phyloP scores from a whole-genome alignment of 805 yeast genomes.

The Candida insectorum region DNA sequence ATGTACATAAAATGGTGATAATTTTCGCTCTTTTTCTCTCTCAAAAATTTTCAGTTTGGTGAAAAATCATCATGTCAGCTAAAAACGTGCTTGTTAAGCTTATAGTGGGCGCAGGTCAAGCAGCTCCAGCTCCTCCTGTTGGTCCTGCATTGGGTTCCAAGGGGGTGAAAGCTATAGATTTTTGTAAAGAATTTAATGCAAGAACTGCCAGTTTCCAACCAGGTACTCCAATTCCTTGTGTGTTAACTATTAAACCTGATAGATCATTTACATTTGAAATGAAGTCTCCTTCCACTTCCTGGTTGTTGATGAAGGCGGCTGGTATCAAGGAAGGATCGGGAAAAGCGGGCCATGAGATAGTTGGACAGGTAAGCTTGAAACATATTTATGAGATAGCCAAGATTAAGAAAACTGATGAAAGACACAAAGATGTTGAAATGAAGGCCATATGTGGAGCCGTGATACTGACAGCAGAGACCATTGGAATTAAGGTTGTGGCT shows the following conservation, averaged over 20 bases:
- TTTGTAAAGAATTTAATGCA: constrained; percentile 97
- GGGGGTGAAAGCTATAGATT: constrained; percentile 98
- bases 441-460: constrained; percentile 78
- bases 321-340: constrained; percentile 77
- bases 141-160: constrained; percentile 98
- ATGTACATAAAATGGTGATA: too few species aligned
- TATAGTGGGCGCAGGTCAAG: constrained; percentile 95
- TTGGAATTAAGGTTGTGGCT: constrained; percentile 81
- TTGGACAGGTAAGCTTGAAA: constrained; percentile 72
- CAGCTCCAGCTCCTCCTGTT: constrained; percentile 98
- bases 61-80: constrained; percentile 15
- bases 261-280: constrained; percentile 81
- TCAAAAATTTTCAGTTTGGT: too few species aligned
- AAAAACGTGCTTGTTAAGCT: constrained; percentile 77
- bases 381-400: constrained; percentile 94
- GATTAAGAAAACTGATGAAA: constrained; percentile 82
- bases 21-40: too few species aligned
- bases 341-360: constrained; percentile 54
- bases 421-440: constrained; percentile 67
- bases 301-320: constrained; percentile 78
- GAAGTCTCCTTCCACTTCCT: constrained; percentile 90
- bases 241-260: constrained; percentile 87
- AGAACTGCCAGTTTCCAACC: constrained; percentile 84
- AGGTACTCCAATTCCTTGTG: constrained; percentile 87
- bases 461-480: constrained; percentile 81